Evolutionary conservation across 2,329 filamentous ascomycete genomes (phyloP).

Genomic region (Parasarocladium wereldwijsianum): DNA sequence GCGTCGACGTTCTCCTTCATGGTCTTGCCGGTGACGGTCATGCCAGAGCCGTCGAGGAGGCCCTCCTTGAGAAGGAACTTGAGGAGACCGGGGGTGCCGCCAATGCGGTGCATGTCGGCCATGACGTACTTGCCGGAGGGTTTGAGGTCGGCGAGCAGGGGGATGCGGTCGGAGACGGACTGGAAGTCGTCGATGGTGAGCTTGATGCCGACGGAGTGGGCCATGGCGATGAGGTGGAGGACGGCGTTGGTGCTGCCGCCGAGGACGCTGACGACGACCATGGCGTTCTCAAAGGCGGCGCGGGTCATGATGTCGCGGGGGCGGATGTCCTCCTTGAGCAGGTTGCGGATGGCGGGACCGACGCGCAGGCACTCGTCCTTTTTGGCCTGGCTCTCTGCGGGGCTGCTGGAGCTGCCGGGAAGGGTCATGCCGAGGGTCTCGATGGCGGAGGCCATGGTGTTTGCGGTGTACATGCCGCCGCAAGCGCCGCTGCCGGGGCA

Average conservation of each 20-base stretch:
- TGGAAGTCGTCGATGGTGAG: slow-evolving; percentile 82
- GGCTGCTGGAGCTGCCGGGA: slow-evolving; percentile 69
- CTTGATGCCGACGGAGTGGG: slow-evolving; percentile 66
- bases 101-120: slow-evolving; percentile 71
- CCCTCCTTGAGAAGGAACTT: slow-evolving; percentile 77
- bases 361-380: slow-evolving; percentile 56
- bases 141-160: slow-evolving; percentile 71
- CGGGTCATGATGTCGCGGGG: slow-evolving; percentile 68
- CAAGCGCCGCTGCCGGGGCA: slow-evolving; percentile 56
- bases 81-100: slow-evolving; percentile 74
- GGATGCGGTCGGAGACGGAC: slow-evolving; percentile 61
- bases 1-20: slow-evolving; percentile 66
- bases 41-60: slow-evolving; percentile 63
- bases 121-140: slow-evolving; percentile 81
- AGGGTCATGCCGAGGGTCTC: slow-evolving; percentile 82
- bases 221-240: slow-evolving; percentile 71
- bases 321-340: slow-evolving; percentile 62
- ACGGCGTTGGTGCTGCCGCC: slow-evolving; percentile 80
- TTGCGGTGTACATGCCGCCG: slow-evolving; percentile 84
- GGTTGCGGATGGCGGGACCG: slow-evolving; percentile 58
- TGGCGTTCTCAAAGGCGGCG: slow-evolving; percentile 71
- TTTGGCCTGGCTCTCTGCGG: slow-evolving; percentile 61
- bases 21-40: slow-evolving; percentile 75
- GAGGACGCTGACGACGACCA: slow-evolving; percentile 69
- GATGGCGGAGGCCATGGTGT: slow-evolving; percentile 84